Percentiles rank a stretch among this genome's conserved stretches.
Conservation (phyloP, 306 rosid genomes). For the Prunus dulcis region DNA sequence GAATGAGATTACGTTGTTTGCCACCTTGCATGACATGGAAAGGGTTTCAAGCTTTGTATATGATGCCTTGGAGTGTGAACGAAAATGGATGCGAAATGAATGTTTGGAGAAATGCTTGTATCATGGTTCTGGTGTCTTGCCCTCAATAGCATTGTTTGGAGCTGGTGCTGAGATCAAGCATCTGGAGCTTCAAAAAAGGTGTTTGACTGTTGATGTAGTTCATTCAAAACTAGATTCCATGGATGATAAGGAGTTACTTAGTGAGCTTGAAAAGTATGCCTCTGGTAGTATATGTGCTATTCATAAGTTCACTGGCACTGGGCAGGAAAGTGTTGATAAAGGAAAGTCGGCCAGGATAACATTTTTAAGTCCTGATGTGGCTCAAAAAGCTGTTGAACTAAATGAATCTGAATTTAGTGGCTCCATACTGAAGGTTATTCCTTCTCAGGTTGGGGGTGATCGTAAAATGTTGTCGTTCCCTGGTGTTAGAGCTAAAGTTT, state of each 20-base stretch:
- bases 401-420: conserved; percentile 48
- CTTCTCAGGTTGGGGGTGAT: conserved; percentile 61
- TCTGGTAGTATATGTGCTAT: conserved; percentile 59
- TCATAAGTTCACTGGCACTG: conserved; percentile 47
- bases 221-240: conserved; percentile 48
- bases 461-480: conserved; percentile 57
- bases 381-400: conserved; percentile 56
- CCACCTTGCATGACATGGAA: conserved; percentile 57
- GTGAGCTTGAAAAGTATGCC: conserved; percentile 59
- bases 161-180: conserved; percentile 91
- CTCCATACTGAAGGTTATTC: conserved; percentile 55
- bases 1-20: conserved; percentile 59
- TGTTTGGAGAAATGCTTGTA: conserved; percentile 76
- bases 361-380: conserved; percentile 75
- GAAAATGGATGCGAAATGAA: conserved; percentile 54
- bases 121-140: conserved; percentile 54
- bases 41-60: conserved; percentile 35
- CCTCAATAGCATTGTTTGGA: conserved; percentile 83
- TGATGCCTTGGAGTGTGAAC: conserved; percentile 55
- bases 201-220: conserved; percentile 63
- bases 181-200: conserved; percentile 78
- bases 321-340: conserved; percentile 46
- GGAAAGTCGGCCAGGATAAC: conserved; percentile 69
- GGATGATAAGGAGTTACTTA: conserved; percentile 74
- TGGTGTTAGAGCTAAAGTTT: conserved; percentile 74